Percentiles rank a stretch among this genome's conserved stretches.
Evolutionary conservation across 164 flowering plant genomes (phyloP).

Genomic region (Saururus chinensis): DNA sequence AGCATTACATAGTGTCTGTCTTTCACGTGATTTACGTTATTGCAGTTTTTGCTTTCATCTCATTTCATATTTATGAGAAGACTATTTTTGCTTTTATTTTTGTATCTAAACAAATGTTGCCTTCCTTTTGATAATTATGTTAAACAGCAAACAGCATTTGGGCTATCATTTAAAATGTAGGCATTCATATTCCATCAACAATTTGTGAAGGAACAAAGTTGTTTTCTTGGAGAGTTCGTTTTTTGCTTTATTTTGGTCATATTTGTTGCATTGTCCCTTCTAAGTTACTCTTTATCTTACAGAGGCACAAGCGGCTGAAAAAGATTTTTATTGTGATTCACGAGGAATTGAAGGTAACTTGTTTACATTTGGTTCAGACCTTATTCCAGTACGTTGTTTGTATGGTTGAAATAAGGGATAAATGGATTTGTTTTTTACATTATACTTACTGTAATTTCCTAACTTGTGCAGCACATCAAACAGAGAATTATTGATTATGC

Average conservation of each 20-base stretch:
- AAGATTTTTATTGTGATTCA: conserved; percentile 75
- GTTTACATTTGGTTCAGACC: background rate
- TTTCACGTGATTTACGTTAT: too few relatives aligned
- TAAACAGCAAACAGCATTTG: too few relatives aligned
- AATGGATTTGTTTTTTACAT: background rate
- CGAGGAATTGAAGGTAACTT: conserved; percentile 63
- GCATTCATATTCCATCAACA: too few relatives aligned
- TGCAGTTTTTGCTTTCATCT: too few relatives aligned
- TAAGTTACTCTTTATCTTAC: conserved; percentile 6
- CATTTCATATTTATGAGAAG: too few relatives aligned
- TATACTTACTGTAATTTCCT: background rate
- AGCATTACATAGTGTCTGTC: too few relatives aligned
- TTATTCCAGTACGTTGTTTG: background rate
- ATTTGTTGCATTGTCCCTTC: background rate
- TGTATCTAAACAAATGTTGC: too few relatives aligned
- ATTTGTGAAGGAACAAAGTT: too few relatives aligned
- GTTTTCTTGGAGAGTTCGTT: background rate
- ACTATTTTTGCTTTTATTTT: too few relatives aligned
- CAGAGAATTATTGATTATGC: conserved; percentile 13
- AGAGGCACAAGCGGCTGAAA: conserved; percentile 70
- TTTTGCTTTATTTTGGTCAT: background rate
- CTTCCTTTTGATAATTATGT: too few relatives aligned
- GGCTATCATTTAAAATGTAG: too few relatives aligned
- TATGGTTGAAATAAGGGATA: background rate
- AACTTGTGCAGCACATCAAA: conserved; percentile 8